Conservation (phyloP, 2,329 filamentous ascomycete species). For the Cryphonectria parasitica region DNA sequence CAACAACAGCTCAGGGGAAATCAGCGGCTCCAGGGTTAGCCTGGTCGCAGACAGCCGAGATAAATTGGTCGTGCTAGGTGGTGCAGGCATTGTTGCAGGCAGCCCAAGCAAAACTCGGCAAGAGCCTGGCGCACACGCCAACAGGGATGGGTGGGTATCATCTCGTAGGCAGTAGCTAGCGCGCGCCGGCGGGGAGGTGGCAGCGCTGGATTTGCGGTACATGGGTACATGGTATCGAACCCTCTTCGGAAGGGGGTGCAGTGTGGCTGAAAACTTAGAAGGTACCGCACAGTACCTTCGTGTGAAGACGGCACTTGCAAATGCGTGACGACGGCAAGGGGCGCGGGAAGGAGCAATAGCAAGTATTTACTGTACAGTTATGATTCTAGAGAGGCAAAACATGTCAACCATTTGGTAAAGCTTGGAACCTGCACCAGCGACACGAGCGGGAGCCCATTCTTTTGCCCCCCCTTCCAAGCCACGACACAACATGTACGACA, state of each 20-base stretch:
- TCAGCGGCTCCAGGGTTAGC: background rate
- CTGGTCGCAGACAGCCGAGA: conserved; percentile 3
- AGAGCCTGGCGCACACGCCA: background rate
- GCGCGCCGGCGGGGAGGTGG: background rate
- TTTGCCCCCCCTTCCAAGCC: background rate
- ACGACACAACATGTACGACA: background rate
- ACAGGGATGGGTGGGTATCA: conserved; percentile 1
- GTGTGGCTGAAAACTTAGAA: background rate
- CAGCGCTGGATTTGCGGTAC: background rate
- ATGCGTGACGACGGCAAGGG: background rate
- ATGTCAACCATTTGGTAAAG: background rate
- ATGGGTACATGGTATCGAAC: background rate
- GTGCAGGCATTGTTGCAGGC: conserved; percentile 8
- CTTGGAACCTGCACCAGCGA: background rate
- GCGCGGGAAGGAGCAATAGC: conserved; percentile 7
- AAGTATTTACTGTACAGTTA: background rate
- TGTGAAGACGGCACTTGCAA: background rate
- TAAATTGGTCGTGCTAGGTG: background rate
- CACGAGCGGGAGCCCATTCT: background rate
- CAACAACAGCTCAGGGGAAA: conserved; percentile 1
- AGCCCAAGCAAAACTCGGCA: conserved; percentile 3
- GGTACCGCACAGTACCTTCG: background rate
- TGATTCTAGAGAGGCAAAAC: background rate
- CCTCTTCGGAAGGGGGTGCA: background rate
- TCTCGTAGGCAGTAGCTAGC: conserved; percentile 4